Percentiles rank a stretch among this genome's conserved stretches.
phyloP scores from a whole-genome alignment of 106 monocot species.

The Platanthera guangdongensis region DNA sequence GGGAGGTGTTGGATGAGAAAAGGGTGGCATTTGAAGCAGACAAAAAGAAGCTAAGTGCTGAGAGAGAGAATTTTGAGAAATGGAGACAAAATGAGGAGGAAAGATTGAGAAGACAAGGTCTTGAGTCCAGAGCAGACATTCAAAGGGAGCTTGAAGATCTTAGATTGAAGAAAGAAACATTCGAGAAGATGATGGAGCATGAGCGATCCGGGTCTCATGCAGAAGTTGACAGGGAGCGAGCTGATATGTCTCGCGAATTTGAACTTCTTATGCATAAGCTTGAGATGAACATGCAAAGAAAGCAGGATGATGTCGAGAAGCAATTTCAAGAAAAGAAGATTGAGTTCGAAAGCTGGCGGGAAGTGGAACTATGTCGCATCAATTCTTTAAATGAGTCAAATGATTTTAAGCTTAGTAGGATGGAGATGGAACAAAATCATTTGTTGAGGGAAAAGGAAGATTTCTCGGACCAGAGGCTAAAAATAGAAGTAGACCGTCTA shows the following conservation, averaged over 20 bases:
- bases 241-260: slow-evolving; percentile 42
- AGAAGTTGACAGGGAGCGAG: slow-evolving; percentile 34
- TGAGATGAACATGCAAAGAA: slow-evolving; percentile 48
- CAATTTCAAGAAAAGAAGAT: slow-evolving; percentile 38
- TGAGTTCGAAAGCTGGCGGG: slow-evolving; percentile 43
- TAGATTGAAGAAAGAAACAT: slow-evolving; percentile 57
- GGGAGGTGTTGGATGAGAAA: slow-evolving; percentile 88
- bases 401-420: slow-evolving; percentile 48
- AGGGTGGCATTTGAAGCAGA: slow-evolving; percentile 40
- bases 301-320: slow-evolving; percentile 33
- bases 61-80: slow-evolving; percentile 56
- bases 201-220: slow-evolving; percentile 41
- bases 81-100: slow-evolving; percentile 55
- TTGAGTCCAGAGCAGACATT: slow-evolving; percentile 22
- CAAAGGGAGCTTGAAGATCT: slow-evolving; percentile 58
- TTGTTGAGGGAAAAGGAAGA: slow-evolving; percentile 57
- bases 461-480: slow-evolving; percentile 29
- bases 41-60: slow-evolving; percentile 34
- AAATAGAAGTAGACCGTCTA: slow-evolving; percentile 51
- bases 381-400: slow-evolving; percentile 32
- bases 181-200: slow-evolving; percentile 51
- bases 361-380: slow-evolving; percentile 39
- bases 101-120: slow-evolving; percentile 43
- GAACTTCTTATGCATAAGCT: slow-evolving; percentile 46
- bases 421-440: slow-evolving; percentile 44